phyloP scores from a whole-genome alignment of 805 yeast genomes.

The Teunomyces panamensis region DNA sequence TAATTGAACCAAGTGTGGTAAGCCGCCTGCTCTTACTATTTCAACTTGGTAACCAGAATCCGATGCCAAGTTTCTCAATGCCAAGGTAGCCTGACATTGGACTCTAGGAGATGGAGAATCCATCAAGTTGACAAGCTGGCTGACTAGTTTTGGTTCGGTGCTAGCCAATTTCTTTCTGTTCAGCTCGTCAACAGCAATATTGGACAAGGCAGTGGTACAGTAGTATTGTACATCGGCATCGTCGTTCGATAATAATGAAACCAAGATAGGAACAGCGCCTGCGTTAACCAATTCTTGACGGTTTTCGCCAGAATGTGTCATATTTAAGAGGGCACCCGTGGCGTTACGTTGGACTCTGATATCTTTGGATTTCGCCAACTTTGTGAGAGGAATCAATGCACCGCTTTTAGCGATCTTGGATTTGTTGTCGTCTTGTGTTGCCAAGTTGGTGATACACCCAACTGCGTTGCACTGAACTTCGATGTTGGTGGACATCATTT shows the following conservation, averaged over 20 bases:
- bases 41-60: conserved; percentile 95
- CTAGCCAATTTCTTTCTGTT: conserved; percentile 86
- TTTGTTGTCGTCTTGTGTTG: conserved; percentile 96
- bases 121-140: conserved; percentile 86
- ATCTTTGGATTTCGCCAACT: conserved; percentile 90
- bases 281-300: conserved; percentile 96
- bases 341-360: conserved; percentile 97
- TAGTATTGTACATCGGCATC: conserved; percentile 98
- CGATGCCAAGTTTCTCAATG: conserved; percentile 91
- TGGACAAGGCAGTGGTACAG: conserved; percentile 95
- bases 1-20: conserved; percentile 87
- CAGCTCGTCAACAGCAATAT: conserved; percentile 93
- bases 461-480: conserved; percentile 99
- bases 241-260: conserved; percentile 74
- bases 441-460: conserved; percentile 96
- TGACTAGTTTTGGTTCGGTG: conserved; percentile 88
- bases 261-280: conserved; percentile 96
- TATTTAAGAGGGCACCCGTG: conserved; percentile 94
- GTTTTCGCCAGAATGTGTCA: conserved; percentile 97
- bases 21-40: conserved; percentile 92
- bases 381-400: conserved; percentile 90
- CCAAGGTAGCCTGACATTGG: conserved; percentile 97
- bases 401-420: conserved; percentile 95
- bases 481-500: conserved; percentile 95
- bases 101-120: conserved; percentile 91